Percentiles rank a stretch among this genome's conserved stretches.
Conservation (phyloP, 2,329 filamentous ascomycete genomes). For the Tolypocladium pustulatum region DNA sequence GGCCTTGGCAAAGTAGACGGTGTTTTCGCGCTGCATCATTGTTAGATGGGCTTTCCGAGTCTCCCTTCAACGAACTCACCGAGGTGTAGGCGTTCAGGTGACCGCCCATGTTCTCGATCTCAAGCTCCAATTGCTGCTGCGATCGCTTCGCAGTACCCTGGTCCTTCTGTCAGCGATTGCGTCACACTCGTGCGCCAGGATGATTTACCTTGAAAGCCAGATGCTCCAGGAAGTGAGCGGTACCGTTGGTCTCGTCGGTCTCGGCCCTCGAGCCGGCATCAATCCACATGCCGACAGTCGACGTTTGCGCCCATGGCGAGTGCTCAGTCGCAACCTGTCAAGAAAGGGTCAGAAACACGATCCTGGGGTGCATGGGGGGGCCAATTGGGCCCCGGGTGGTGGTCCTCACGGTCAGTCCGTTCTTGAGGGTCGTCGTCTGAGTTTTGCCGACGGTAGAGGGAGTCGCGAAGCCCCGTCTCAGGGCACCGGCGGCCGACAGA, state of each 20-base stretch:
- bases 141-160: slow-evolving; percentile 88
- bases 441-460: slow-evolving; percentile 75
- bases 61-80: slow-evolving; percentile 47
- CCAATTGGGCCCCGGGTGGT: slow-evolving; percentile 26
- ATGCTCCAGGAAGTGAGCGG: slow-evolving; percentile 98
- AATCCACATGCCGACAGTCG: slow-evolving; percentile 98
- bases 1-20: slow-evolving; percentile 98
- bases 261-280: slow-evolving; percentile 97
- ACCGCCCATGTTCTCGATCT: slow-evolving; percentile 99
- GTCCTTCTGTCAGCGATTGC: neutral
- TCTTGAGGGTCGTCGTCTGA: slow-evolving; percentile 91
- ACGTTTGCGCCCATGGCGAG: slow-evolving; percentile 96
- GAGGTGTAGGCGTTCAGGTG: slow-evolving; percentile 99
- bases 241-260: slow-evolving; percentile 97
- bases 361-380: slow-evolving; percentile 8
- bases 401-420: slow-evolving; percentile 79
- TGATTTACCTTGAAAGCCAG: slow-evolving; percentile 89
- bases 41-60: slow-evolving; percentile 13
- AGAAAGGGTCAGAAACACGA: slow-evolving; percentile 15
- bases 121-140: slow-evolving; percentile 95
- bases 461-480: slow-evolving; percentile 83
- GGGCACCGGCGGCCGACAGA: slow-evolving; percentile 64
- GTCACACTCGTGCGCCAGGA: neutral
- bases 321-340: slow-evolving; percentile 89
- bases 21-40: slow-evolving; percentile 76